phyloP scores from a whole-genome alignment of 2,329 filamentous ascomycete genomes.

The Xylaria digitata region DNA sequence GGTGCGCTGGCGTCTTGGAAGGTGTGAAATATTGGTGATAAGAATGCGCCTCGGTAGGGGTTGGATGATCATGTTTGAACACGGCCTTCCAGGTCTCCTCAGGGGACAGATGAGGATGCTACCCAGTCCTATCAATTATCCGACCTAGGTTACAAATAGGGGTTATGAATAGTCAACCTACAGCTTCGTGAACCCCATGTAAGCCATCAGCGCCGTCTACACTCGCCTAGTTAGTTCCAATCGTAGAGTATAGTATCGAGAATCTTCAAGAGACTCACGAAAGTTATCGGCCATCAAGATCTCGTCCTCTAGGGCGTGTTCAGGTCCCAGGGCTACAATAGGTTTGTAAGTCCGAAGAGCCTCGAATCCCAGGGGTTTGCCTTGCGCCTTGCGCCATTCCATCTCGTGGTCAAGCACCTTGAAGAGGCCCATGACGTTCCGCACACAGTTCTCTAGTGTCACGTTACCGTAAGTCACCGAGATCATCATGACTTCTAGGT shows the following conservation, averaged over 20 bases:
- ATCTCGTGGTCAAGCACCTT: conserved; percentile 91
- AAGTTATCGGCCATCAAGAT: conserved; percentile 86
- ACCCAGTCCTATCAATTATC: conserved; percentile 29
- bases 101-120: conserved; percentile 79
- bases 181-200: conserved; percentile 75
- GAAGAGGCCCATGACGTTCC: conserved; percentile 90
- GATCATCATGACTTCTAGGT: conserved; percentile 85
- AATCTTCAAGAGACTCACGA: conserved; percentile 65
- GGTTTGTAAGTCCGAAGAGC: conserved; percentile 79
- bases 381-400: conserved; percentile 79
- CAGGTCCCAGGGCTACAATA: conserved; percentile 85
- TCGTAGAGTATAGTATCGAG: background rate
- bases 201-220: conserved; percentile 80
- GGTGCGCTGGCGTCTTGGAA: conserved; percentile 77
- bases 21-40: conserved; percentile 76
- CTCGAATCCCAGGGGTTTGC: conserved; percentile 76
- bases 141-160: background rate
- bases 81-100: conserved; percentile 78
- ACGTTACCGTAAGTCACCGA: conserved; percentile 96
- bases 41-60: conserved; percentile 53
- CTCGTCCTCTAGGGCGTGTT: conserved; percentile 86
- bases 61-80: conserved; percentile 61
- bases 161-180: conserved; percentile 47
- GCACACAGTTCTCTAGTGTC: conserved; percentile 84
- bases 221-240: conserved; percentile 29